A percentile compares a stretch with the other conserved stretches of the same genome.
Evolutionary conservation across 257 asterid species (phyloP).

Genomic region (Voacanga thouarsii): DNA sequence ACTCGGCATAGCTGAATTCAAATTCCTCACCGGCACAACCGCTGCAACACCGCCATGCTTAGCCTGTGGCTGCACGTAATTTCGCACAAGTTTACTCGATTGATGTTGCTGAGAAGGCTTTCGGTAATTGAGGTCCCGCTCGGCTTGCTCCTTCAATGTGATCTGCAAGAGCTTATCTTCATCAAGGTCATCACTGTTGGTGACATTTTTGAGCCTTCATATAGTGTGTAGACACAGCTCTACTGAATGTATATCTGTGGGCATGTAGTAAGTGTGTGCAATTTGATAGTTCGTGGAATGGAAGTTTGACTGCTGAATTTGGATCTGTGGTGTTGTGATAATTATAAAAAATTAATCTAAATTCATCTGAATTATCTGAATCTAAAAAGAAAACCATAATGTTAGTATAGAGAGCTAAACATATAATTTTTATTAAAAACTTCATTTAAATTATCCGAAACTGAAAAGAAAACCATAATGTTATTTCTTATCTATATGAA

Average conservation of each 20-base stretch:
- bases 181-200: slow-evolving; percentile 72
- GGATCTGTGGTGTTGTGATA: slow-evolving; percentile 8
- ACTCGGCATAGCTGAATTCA: slow-evolving; percentile 17
- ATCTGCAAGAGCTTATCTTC: slow-evolving; percentile 95
- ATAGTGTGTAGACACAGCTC: not conserved
- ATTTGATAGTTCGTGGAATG: not conserved
- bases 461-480: too few species aligned
- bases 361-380: too few species aligned
- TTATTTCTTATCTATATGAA: too few species aligned
- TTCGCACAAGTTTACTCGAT: slow-evolving; percentile 62
- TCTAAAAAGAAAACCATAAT: too few species aligned
- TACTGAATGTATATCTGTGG: not conserved
- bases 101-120: slow-evolving; percentile 45
- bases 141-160: slow-evolving; percentile 84
- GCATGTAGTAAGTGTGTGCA: slow-evolving; percentile 6
- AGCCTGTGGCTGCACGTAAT: slow-evolving; percentile 74
- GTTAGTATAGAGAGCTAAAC: too few species aligned
- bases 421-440: too few species aligned
- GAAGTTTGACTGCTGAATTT: not conserved
- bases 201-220: slow-evolving; percentile 46
- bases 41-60: slow-evolving; percentile 24
- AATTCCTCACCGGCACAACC: slow-evolving; percentile 23
- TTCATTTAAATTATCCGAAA: too few species aligned
- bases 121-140: slow-evolving; percentile 64
- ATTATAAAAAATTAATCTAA: not conserved